Base-by-base conservation (phyloP, 345 rosid species). In the Chamaenerion angustifolium region DNA sequence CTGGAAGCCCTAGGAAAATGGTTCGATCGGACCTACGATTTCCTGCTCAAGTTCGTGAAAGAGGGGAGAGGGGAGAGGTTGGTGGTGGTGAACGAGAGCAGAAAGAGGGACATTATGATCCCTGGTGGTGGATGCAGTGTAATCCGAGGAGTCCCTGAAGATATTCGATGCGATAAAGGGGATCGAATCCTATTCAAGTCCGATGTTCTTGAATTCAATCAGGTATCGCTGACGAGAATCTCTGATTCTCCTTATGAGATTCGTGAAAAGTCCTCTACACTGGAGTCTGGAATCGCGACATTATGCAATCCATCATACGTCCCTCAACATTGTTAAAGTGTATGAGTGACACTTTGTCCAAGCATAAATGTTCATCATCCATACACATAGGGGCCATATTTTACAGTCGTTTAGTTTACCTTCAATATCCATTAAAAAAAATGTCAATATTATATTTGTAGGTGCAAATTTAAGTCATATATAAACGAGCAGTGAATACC, bases 171-270 rank as follows among this genome's bases (percentile, higher is more conserved):
- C 43, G 85, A 81, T 62, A 78, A 76, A 66, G 89, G 89, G 9
- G 89, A 81, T 46, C 73, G 78, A 56, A 74, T 72, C 53, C 75
- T 85, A 17, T 78, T 69, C 70, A 76, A 71, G 64, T 78, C 89
- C 11, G 89, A 81, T 64, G 78, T 76, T 58, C 85, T 81, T 21
- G 70, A 81, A 42, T 81, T 78, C 72, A 78, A 70, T 63, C 82
- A 76, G 85, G 88, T 74, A 5, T 27, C 37, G 35, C 17, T 6
- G 16, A 14, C 35, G 17, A 25, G 16, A 43, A 25, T 51, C 21
- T 16, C 41, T 49, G 27, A 21, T 12, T 25, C 11, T 31, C 17
- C 6, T 45, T 17, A 4, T 12, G 16, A 0, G 40, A 25, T 19
- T 43, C n/a, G n/a, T n/a, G n/a, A n/a, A n/a, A n/a, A n/a, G n/a